Percentiles rank a stretch among this genome's conserved stretches.
phyloP scores from a whole-genome alignment of 768 basidiomycete genomes.

The Lactifluus echinatus region DNA sequence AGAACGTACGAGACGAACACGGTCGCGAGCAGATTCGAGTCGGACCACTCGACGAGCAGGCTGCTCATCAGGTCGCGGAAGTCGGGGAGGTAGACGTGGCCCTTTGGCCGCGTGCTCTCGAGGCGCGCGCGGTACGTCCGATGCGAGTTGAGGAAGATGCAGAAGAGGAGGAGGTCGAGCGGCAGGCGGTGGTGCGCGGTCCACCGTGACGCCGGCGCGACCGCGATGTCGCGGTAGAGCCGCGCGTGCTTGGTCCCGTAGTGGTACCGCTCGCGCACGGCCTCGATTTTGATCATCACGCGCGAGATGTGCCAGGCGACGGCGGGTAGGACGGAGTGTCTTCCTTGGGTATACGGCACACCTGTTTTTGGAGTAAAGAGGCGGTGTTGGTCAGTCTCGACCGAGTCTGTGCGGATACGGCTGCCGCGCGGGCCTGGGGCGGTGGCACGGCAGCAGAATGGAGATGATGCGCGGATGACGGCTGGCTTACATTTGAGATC shows the following conservation, averaged over 20 bases:
- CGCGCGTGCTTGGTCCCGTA: slow-evolving; percentile 7
- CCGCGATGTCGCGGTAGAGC: slow-evolving; percentile 7
- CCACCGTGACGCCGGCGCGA: slow-evolving; percentile 4
- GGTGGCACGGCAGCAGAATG: too few relatives aligned
- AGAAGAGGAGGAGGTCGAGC: slow-evolving; percentile 3
- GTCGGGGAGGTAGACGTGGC: slow-evolving; percentile 5
- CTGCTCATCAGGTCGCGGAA: background rate
- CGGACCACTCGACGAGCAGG: slow-evolving; percentile 10
- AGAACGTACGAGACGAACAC: slow-evolving; percentile 7
- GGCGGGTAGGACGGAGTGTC: background rate
- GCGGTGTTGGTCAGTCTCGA: too few relatives aligned
- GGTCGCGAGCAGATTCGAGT: slow-evolving; percentile 9
- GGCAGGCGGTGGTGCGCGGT: too few relatives aligned
- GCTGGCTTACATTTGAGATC: slow-evolving; percentile 4
- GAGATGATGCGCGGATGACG: too few relatives aligned
- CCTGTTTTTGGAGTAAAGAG: background rate
- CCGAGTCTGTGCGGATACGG: too few relatives aligned
- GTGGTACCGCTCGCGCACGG: slow-evolving; percentile 1
- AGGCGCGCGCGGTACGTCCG: slow-evolving; percentile 1
- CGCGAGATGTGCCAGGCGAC: slow-evolving; percentile 12
- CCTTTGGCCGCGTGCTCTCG: slow-evolving; percentile 4
- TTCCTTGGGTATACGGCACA: background rate
- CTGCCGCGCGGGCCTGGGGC: too few relatives aligned
- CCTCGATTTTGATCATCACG: slow-evolving; percentile 8
- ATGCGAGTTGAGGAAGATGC: slow-evolving; percentile 1